A percentile compares a stretch with the other conserved stretches of the same genome.
These are phyloP conservation scores for Pichia pseudocactophila DNA, from an alignment of 805 yeast genomes.

Conservation along the genomic window DNA sequence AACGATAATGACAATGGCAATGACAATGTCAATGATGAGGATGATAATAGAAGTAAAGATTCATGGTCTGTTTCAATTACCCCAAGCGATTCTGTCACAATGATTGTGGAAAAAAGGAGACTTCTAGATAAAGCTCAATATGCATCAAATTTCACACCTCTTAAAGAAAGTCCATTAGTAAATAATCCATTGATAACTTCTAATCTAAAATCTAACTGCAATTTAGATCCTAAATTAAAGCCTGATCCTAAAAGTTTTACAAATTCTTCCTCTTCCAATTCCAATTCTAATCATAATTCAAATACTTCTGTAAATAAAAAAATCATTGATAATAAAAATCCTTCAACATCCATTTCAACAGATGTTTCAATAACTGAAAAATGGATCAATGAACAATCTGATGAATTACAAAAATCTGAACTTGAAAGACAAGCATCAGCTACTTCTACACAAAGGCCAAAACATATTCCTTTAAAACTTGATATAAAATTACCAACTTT, in stretches of 20 bases:
- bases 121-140: neutral
- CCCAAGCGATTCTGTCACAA: conserved; percentile 15
- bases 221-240: neutral
- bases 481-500: conserved; percentile 3
- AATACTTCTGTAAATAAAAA: neutral
- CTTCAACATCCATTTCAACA: neutral
- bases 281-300: neutral
- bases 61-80: conserved; percentile 6
- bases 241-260: neutral
- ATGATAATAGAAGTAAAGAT: conserved; percentile 1
- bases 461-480: neutral
- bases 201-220: neutral
- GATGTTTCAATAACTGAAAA: conserved; percentile 16
- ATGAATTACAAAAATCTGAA: conserved; percentile 1
- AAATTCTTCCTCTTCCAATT: neutral
- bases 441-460: no score
- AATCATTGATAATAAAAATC: no score
- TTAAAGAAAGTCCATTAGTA: neutral
- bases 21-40: neutral
- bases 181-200: no score
- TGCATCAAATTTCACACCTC: neutral
- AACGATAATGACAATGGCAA: neutral
- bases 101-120: conserved; percentile 6
- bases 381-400: conserved; percentile 20
- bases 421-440: neutral